Base-by-base conservation (phyloP, 306 rosid species). In the Citrullus colocynthis region DNA sequence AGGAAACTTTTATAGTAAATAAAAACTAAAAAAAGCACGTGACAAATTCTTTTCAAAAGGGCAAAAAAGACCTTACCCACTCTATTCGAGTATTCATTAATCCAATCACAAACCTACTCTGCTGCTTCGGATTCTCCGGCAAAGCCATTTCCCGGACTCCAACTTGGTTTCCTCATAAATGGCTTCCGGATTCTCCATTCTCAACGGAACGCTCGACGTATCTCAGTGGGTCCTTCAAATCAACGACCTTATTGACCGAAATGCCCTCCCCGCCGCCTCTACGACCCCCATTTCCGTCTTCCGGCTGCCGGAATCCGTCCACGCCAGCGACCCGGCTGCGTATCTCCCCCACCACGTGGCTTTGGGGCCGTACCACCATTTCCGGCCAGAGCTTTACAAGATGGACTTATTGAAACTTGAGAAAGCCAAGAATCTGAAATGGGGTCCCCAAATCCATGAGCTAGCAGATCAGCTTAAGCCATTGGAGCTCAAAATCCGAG, bases 281-380 rank as follows among this genome's bases (percentile, higher is more conserved):
- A 36, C 6, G 0, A 13, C 42, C 51, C 59, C 59, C 24, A 10
- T 45, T 60, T 60, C 59, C 24, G 51, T 77, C 55, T 42, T 42
- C 39, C 80, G 28, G 28, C 41, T 77, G 18, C 72, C 58, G 3
- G 80, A 60, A 42, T 60, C 80, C 9, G 21, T 60, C 42, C 36
- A 37, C 42, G 39, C 18, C 11, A 59, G 4, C 41, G 51, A 60
- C 70, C 72, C 72, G 6, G 17, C 17, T 2, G 44, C 55, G 2
- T 77, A 24, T 32, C 41, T 77, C 9, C 80, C 80, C 34, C 67
- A 24, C 28, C 55, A 12, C 6, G 58, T 60, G 4, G 72, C 57
- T 9, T 10, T 77, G n/a, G 71, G 72, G 20, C 59, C 80, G 12
- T 77, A 7, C 55, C 80, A 77, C 72, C 80, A 77, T 77, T 76